Evolutionary conservation across 148 eudicot genomes (phyloP), one percentile per base, ranked within the genome.

Genomic region (Fagopyrum homotropicum): DNA sequence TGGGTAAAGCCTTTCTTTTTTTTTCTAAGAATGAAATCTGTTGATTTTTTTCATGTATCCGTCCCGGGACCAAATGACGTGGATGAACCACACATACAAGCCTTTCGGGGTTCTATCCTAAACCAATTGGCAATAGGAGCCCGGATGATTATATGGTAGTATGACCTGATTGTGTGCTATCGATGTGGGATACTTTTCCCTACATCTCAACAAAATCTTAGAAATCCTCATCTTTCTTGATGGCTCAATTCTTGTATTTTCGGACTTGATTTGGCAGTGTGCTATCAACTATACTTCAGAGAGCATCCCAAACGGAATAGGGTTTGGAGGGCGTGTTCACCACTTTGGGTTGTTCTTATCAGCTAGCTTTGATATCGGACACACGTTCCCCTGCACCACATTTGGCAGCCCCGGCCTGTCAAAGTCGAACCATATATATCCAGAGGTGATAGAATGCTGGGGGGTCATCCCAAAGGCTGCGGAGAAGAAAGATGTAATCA

Each of bases 371-470:
- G 97, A 94, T 74, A 84, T 84, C 30, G 98, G 97, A 45, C 98
- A 91, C 73, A 86, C 90, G 11, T 94, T 91, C 48, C 72, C 81
- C 15, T 91, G 96, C 80, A 81, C 96, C 68, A 94, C 98, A 45
- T 94, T 86, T 66, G 91, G 95, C 22, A 94, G 89, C 82, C 93
- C 98, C 17, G 56, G 84, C 81, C 86, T 94, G 16, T 87, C 98
- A 0, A 90, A 82, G 44, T 84, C 87, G 60, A 82, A 76, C 79
- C 81, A 80, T 66, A 83, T 94, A 79, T 66, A 69, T 83, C 98
- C 98, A 12, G 98, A 94, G 77, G 85, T 89, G 73, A 94, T 94
- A n/a, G 98, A 94, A 81, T 94, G 98, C 84, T 94, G 98, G 98
- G 88, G 93, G 16, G 82, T 90, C 52, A 79, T 87, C 51, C 85